These are phyloP conservation scores for Hibiscus syriacus DNA, from an alignment of 345 rosid species.

Conservation along the genomic window DNA sequence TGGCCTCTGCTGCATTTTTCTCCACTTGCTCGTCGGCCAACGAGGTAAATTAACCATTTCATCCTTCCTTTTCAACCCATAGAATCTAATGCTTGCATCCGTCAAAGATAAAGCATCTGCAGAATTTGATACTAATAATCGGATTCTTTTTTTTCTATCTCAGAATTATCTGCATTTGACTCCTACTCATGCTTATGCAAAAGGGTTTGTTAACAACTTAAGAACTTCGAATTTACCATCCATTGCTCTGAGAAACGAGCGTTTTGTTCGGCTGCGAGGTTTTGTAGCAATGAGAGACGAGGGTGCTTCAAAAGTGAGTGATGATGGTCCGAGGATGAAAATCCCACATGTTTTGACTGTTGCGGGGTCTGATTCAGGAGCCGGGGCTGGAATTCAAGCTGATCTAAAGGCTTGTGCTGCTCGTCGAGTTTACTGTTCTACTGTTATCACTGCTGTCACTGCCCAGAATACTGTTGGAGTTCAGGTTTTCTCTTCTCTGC, in stretches of 20 bases:
- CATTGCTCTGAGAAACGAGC: not conserved
- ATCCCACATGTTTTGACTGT: slow-evolving; percentile 71
- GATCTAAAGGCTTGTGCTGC: slow-evolving; percentile 92
- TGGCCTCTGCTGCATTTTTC: not conserved
- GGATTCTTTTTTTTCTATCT: not conserved
- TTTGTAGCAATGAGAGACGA: slow-evolving; percentile 18
- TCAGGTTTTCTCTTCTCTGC: slow-evolving; percentile 36
- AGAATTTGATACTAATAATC: not conserved
- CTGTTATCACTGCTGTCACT: slow-evolving; percentile 82
- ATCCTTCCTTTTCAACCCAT: not conserved
- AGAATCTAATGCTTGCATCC: not conserved
- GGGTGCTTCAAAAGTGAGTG: slow-evolving; percentile 7
- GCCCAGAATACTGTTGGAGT: slow-evolving; percentile 91
- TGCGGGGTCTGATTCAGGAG: slow-evolving; percentile 94
- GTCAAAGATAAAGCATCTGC: not conserved
- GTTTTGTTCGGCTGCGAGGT: not conserved
- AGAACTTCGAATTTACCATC: slow-evolving; percentile 4
- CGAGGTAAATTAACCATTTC: slow-evolving; percentile 1
- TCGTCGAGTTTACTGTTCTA: slow-evolving; percentile 83
- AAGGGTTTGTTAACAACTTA: not conserved
- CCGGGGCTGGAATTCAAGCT: slow-evolving; percentile 95
- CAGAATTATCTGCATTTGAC: slow-evolving; percentile 4
- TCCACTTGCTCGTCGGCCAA: not conserved
- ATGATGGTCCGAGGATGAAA: slow-evolving; percentile 15
- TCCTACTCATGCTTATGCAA: not conserved